phyloP scores from a whole-genome alignment of 2,329 filamentous ascomycete genomes.

The Penicillium sclerotigenum region DNA sequence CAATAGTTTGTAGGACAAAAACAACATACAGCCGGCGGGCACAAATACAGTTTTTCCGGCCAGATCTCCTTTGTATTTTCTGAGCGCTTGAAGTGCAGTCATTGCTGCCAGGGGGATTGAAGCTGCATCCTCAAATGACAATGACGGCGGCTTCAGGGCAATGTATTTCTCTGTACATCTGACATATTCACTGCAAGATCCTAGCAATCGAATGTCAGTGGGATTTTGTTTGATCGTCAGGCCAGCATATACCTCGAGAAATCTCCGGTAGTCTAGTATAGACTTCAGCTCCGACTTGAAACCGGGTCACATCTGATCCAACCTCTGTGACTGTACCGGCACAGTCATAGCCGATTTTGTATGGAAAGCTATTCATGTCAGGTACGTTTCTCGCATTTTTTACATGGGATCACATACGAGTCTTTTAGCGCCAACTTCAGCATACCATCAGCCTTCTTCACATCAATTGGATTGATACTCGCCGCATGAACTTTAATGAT shows the following conservation, averaged over 20 bases:
- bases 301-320: conserved; percentile 32
- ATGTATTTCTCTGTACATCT: conserved; percentile 33
- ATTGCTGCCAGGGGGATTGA: conserved; percentile 42
- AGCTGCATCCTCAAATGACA: conserved; percentile 46
- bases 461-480: conserved; percentile 47
- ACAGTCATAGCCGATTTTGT: conserved; percentile 45
- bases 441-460: conserved; percentile 41
- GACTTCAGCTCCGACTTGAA: conserved; percentile 43
- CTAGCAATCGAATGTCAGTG: conserved; percentile 16
- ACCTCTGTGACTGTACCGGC: conserved; percentile 40
- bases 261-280: conserved; percentile 36
- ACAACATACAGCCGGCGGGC: conserved; percentile 41
- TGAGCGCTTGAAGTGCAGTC: conserved; percentile 48
- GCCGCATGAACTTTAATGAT: conserved; percentile 46
- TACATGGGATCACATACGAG: conserved; percentile 22
- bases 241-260: conserved; percentile 26
- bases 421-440: conserved; percentile 35
- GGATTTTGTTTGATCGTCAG: neutral
- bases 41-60: conserved; percentile 54
- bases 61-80: conserved; percentile 46
- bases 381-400: neutral
- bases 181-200: conserved; percentile 40
- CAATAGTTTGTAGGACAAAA: neutral
- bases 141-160: conserved; percentile 40
- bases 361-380: conserved; percentile 37